These are phyloP conservation scores for Termitomyces titanicus DNA, from an alignment of 768 basidiomycete species.

Conservation along the genomic window DNA sequence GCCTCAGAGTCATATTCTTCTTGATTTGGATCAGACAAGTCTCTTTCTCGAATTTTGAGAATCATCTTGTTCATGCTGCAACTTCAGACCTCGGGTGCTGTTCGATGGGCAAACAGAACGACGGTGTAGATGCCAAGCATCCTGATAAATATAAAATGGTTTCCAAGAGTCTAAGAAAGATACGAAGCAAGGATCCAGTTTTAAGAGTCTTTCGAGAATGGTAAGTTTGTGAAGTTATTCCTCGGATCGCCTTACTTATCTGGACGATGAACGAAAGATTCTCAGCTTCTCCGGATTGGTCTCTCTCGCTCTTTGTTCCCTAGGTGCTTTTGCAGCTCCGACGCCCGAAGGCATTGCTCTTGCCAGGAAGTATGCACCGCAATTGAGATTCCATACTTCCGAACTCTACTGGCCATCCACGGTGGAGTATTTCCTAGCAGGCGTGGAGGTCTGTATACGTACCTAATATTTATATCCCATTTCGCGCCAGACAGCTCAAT, in stretches of 20 bases:
- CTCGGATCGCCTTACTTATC: too few relatives aligned
- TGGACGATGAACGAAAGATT: not conserved
- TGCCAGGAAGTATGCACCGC: slow-evolving; percentile 12
- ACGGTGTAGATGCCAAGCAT: not conserved
- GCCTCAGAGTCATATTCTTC: too few relatives aligned
- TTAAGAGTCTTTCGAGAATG: too few relatives aligned
- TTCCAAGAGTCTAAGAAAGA: too few relatives aligned
- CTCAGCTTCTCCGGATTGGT: not conserved
- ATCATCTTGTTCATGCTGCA: not conserved
- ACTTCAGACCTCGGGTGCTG: not conserved
- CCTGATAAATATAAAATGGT: not conserved
- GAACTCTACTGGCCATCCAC: slow-evolving; percentile 15
- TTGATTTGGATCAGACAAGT: too few relatives aligned
- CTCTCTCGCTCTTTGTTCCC: not conserved
- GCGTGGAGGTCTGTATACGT: slow-evolving; percentile 6
- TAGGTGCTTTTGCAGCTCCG: slow-evolving; percentile 4
- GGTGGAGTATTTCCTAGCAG: slow-evolving; percentile 12
- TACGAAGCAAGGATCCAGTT: too few relatives aligned
- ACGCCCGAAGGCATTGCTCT: slow-evolving; percentile 12
- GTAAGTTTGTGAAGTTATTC: too few relatives aligned
- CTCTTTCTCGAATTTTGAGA: not conserved
- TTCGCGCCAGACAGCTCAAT: not conserved
- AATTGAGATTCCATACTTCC: slow-evolving; percentile 13
- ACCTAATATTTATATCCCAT: too few relatives aligned
- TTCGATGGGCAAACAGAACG: not conserved